phyloP scores from a whole-genome alignment of 306 rosid genomes.

The Citrullus amarus region DNA sequence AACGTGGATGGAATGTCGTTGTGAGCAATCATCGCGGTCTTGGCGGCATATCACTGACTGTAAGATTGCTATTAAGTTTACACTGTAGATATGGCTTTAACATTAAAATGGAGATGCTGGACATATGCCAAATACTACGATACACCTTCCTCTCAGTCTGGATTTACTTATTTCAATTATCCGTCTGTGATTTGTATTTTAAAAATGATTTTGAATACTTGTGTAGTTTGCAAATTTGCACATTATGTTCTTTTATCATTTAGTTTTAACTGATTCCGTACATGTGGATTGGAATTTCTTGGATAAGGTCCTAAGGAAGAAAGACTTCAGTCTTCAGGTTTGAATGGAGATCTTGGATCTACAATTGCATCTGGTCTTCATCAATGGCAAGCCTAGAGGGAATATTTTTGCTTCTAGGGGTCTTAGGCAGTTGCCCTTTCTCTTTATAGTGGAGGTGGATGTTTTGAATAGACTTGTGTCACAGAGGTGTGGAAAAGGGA shows the following conservation, averaged over 20 bases:
- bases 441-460: too few relatives aligned
- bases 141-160: background rate
- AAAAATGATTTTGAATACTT: background rate
- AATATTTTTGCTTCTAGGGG: too few relatives aligned
- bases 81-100: background rate
- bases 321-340: too few relatives aligned
- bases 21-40: constrained; percentile 85
- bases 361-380: too few relatives aligned
- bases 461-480: too few relatives aligned
- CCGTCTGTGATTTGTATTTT: background rate
- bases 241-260: background rate
- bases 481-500: too few relatives aligned
- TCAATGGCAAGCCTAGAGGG: too few relatives aligned
- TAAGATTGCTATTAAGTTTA: constrained; percentile 24
- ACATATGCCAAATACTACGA: background rate
- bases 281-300: background rate
- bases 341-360: too few relatives aligned
- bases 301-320: too few relatives aligned
- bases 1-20: constrained; percentile 76
- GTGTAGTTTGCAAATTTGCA: background rate
- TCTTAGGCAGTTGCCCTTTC: too few relatives aligned
- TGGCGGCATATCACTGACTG: constrained; percentile 92
- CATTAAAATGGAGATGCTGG: background rate
- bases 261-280: background rate
- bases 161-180: too few relatives aligned